Evolutionary conservation across 495 filamentous ascomycete genomes (phyloP), one percentile per base, ranked within the genome.

Genomic region (Pseudevernia furfuracea): DNA sequence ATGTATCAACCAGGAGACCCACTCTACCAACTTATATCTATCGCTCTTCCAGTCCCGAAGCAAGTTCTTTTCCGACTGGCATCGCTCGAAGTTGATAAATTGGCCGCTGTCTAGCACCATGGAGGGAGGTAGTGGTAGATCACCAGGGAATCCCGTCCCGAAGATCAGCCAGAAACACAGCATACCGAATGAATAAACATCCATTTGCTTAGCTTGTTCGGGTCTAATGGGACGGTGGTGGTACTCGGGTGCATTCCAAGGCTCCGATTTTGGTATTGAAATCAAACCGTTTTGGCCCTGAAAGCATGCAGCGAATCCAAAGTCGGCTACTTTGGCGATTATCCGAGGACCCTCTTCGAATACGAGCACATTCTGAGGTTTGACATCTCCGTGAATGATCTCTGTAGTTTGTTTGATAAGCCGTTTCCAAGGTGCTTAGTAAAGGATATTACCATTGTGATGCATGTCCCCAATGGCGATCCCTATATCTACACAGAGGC

Each of bases 1-100:
- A n/a, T 44, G 43, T 44, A 44, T n/a, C 43, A 74, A 55, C 30
- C 43, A n/a, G 19, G 12, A 44, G 15, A 44, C 12, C 43, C 43
- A 44, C n/a, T 21, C n/a, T 44, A 21, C 9, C 43, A 44, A 44
- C n/a, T 17, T 44, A 44, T n/a, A n/a, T n/a, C n/a, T 44, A 17
- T 44, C 43, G 43, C 43, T 17, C 43, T 44, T 44, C 43, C 43
- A 44, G 43, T n/a, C 43, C n/a, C n/a, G 43, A 44, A 44, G 43
- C n/a, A 44, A 9, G 43, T 44, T 44, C 1, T 44, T 44, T 44
- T 44, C 19, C 12, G 43, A 17, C 43, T 44, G 12, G 43, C n/a
- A 10, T 44, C 43, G 43, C 43, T 44, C 43, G 43, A 44, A 44
- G 43, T 17, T 44, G 19, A 44, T 17, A 44, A 44, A 9, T 17